Evolutionary conservation across 2,329 filamentous ascomycete genomes (phyloP).

Genomic region (Erysiphe pulchra): DNA sequence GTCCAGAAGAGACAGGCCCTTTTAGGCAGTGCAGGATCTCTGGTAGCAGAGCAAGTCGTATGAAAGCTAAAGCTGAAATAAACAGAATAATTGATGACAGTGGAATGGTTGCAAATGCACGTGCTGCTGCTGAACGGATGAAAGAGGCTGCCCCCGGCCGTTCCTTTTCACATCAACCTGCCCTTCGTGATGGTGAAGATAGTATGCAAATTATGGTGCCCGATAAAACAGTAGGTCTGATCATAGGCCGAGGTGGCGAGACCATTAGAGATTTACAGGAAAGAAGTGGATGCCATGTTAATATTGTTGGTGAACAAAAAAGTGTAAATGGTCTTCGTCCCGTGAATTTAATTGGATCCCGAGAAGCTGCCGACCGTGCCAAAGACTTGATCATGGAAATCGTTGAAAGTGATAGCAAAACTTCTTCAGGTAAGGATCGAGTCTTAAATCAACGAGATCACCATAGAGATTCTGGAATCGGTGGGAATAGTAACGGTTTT

Average conservation of each 20-base stretch:
- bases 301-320: slow-evolving; percentile 83
- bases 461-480: slow-evolving; percentile 18
- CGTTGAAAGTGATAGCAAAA: slow-evolving; percentile 65
- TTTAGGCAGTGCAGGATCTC: slow-evolving; percentile 71
- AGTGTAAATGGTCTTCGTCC: slow-evolving; percentile 73
- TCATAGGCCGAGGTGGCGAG: slow-evolving; percentile 81
- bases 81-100: slow-evolving; percentile 74
- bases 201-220: slow-evolving; percentile 86
- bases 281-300: slow-evolving; percentile 79
- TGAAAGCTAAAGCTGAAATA: slow-evolving; percentile 60
- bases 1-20: slow-evolving; percentile 42
- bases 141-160: slow-evolving; percentile 11
- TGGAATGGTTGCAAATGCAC: slow-evolving; percentile 29
- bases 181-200: slow-evolving; percentile 54
- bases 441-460: slow-evolving; percentile 19
- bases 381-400: slow-evolving; percentile 84
- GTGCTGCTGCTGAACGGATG: slow-evolving; percentile 16
- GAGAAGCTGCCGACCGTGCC: slow-evolving; percentile 46
- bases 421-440: slow-evolving; percentile 13
- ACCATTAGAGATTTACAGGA: slow-evolving; percentile 85
- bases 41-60: slow-evolving; percentile 43
- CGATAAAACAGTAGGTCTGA: slow-evolving; percentile 73
- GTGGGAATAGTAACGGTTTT: slow-evolving; percentile 15
- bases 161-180: slow-evolving; percentile 16
- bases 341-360: slow-evolving; percentile 68